phyloP scores from a whole-genome alignment of 768 basidiomycete genomes.

The Strobilomyces dryophilus region DNA sequence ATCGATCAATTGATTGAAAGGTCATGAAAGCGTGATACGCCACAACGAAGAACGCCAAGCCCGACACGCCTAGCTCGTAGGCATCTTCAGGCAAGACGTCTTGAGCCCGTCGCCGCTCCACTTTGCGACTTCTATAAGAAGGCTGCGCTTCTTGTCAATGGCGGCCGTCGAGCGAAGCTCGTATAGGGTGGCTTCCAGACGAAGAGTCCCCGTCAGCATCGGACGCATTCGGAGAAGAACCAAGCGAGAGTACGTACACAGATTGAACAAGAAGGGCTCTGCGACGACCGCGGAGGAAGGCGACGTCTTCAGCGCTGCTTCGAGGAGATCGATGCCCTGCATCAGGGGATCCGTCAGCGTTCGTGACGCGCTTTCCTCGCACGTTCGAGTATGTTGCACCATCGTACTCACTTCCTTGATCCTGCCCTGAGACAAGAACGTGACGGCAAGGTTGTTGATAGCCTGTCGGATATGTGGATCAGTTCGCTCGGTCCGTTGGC shows the following conservation, averaged over 20 bases:
- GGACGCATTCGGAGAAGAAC: neutral
- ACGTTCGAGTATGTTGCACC: neutral
- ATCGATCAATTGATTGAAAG: neutral
- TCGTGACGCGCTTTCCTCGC: too few relatives aligned
- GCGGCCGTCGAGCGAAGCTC: conserved; percentile 73
- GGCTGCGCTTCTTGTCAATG: conserved; percentile 69
- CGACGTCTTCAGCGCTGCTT: conserved; percentile 54
- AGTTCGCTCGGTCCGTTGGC: neutral
- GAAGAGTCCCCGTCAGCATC: neutral
- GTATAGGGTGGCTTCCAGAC: conserved; percentile 62
- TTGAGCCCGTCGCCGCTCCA: conserved; percentile 85
- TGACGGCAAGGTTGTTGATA: conserved; percentile 73
- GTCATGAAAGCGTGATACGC: neutral
- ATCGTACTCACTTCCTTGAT: conserved; percentile 56
- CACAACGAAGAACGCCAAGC: neutral
- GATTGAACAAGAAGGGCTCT: conserved; percentile 82
- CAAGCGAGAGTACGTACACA: conserved; percentile 48
- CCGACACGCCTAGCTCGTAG: conserved; percentile 40
- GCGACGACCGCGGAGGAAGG: conserved; percentile 71
- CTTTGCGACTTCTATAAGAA: conserved; percentile 73
- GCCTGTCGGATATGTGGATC: conserved; percentile 41
- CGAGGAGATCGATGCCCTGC: conserved; percentile 69
- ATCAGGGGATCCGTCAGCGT: neutral
- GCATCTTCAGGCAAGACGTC: conserved; percentile 76
- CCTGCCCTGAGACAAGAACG: conserved; percentile 65